Conservation (phyloP, 2,329 filamentous ascomycete genomes). For the Diaporthe vaccinii region DNA sequence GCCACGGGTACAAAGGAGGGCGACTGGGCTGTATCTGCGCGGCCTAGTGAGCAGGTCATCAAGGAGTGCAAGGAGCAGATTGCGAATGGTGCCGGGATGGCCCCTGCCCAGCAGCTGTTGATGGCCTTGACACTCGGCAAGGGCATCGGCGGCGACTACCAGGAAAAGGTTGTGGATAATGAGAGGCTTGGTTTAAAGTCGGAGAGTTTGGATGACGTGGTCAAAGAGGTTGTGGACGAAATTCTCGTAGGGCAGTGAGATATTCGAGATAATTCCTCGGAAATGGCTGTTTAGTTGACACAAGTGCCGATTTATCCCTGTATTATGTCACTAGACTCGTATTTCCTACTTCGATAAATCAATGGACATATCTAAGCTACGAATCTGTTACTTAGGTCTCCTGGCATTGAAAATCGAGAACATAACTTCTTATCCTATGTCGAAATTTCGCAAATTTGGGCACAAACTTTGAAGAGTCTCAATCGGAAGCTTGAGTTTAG, state of each 20-base stretch:
- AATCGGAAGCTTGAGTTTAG: background rate
- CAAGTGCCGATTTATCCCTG: no score
- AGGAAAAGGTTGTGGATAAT: background rate
- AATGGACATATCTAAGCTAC: background rate
- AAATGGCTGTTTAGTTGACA: no score
- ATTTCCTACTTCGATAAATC: background rate
- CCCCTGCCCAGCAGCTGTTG: background rate
- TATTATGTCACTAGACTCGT: no score
- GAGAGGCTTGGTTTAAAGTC: background rate
- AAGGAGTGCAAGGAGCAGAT: background rate
- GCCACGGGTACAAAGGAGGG: conserved; percentile 47
- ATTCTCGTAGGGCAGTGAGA: background rate
- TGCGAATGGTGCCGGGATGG: background rate
- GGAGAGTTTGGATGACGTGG: conserved; percentile 2
- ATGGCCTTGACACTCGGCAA: conserved; percentile 5
- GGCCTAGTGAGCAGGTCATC: background rate
- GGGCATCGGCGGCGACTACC: background rate
- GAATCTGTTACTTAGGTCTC: no score
- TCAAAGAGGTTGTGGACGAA: background rate
- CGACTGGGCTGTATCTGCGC: background rate
- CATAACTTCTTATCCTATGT: background rate
- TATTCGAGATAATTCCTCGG: background rate
- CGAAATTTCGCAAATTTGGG: background rate
- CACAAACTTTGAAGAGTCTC: background rate
- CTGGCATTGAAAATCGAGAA: background rate